phyloP scores from a whole-genome alignment of 371 early-diverging fungal genomes.

The Synchytrium microbalum region DNA sequence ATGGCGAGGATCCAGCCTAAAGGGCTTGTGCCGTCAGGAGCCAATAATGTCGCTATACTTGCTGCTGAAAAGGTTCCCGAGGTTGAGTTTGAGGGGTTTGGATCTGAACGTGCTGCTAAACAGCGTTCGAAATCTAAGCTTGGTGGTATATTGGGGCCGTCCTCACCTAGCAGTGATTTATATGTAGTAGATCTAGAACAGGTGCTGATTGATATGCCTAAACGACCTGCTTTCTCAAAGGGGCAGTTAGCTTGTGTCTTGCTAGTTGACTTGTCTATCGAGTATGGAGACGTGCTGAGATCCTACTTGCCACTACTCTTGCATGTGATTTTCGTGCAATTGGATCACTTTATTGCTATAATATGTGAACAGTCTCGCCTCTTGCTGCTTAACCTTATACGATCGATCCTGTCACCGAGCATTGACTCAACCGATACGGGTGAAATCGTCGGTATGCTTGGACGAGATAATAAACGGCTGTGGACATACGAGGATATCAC shows the following conservation, averaged over 20 bases:
- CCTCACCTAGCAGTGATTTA: constrained; percentile 11
- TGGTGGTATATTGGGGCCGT: constrained; percentile 34
- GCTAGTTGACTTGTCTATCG: constrained; percentile 71
- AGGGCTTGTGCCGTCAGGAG: constrained; percentile 59
- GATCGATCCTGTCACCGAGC: constrained; percentile 43
- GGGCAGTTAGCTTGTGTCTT: constrained; percentile 73
- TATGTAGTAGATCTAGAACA: constrained; percentile 46
- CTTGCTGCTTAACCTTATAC: constrained; percentile 72
- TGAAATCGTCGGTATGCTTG: constrained; percentile 38
- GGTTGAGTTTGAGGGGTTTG: background rate
- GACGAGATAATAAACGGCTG: constrained; percentile 68
- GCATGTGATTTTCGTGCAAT: constrained; percentile 69
- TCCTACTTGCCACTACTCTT: constrained; percentile 65
- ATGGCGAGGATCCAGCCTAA: constrained; percentile 64
- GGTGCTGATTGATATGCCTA: constrained; percentile 53
- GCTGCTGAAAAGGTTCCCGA: constrained; percentile 1
- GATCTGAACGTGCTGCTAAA: background rate
- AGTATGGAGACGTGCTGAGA: constrained; percentile 55
- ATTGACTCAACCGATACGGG: constrained; percentile 38
- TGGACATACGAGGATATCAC: constrained; percentile 74
- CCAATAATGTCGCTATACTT: constrained; percentile 1
- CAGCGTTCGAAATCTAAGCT: background rate
- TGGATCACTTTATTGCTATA: constrained; percentile 67
- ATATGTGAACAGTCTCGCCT: constrained; percentile 74
- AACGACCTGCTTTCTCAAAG: constrained; percentile 63